phyloP scores from a whole-genome alignment of 2,329 filamentous ascomycete species.

The Coniochaeta sp. region DNA sequence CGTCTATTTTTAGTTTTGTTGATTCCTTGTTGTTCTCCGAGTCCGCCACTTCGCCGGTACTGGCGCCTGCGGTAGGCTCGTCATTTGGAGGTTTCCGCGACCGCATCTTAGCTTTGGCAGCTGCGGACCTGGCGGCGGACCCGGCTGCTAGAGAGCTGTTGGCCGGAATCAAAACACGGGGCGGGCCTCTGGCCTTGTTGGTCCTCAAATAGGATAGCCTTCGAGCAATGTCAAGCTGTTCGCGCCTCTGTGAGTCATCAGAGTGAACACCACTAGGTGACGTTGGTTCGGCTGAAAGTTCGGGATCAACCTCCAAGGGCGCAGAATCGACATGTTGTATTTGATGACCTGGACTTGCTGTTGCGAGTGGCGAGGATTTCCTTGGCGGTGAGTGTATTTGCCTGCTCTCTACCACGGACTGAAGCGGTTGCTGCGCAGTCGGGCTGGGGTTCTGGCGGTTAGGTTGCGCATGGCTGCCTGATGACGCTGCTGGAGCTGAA shows the following conservation, averaged over 20 bases:
- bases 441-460: neutral
- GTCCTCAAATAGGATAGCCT: neutral
- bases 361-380: neutral
- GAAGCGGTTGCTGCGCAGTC: constrained; percentile 1
- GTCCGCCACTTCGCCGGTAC: neutral
- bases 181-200: neutral
- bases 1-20: constrained; percentile 7
- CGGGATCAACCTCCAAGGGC: constrained; percentile 9
- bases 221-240: neutral
- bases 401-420: constrained; percentile 4
- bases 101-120: neutral
- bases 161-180: neutral
- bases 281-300: constrained; percentile 2
- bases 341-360: neutral
- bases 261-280: constrained; percentile 7
- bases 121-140: neutral
- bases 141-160: neutral
- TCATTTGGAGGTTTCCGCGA: neutral
- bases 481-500: constrained; percentile 15
- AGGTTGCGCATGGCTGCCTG: neutral
- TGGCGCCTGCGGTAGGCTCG: neutral
- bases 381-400: neutral
- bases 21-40: neutral
- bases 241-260: constrained; percentile 5
- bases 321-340: neutral